Conservation (phyloP, 78 protist species). For the Cavenderia fasciculata region DNA sequence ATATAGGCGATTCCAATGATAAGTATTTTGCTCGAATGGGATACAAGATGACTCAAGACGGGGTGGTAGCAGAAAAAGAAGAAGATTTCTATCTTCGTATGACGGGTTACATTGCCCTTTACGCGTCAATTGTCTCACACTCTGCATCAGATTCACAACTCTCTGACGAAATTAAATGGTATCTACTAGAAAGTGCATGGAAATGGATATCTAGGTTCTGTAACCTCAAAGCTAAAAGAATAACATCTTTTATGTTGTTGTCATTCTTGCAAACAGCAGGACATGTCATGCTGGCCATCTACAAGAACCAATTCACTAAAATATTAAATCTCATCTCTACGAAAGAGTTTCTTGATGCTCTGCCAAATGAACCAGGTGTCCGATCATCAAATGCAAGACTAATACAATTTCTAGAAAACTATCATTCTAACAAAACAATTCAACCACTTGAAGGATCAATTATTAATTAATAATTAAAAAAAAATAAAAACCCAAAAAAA, state of each 20-base stretch:
- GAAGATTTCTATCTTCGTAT: neutral
- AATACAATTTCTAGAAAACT: neutral
- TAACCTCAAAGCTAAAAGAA: neutral
- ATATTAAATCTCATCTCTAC: neutral
- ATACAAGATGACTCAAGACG: neutral
- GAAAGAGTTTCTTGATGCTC: too few species aligned
- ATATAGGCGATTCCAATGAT: neutral
- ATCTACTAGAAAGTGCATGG: neutral
- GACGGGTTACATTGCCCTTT: constrained; percentile 8
- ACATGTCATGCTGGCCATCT: neutral
- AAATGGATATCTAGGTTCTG: neutral
- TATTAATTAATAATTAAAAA: too few species aligned
- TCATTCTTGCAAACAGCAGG: neutral
- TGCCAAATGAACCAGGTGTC: too few species aligned
- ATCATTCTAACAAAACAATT: too few species aligned
- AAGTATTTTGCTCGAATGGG: neutral
- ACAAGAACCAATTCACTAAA: neutral
- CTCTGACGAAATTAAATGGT: neutral
- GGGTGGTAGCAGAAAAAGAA: neutral
- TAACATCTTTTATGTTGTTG: neutral
- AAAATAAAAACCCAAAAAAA: too few species aligned
- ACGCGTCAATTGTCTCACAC: neutral
- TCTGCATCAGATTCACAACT: neutral
- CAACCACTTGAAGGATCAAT: too few species aligned
- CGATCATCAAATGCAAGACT: neutral